phyloP scores from a whole-genome alignment of 116 monocot genomes.

The Phalaenopsis hybrid region DNA sequence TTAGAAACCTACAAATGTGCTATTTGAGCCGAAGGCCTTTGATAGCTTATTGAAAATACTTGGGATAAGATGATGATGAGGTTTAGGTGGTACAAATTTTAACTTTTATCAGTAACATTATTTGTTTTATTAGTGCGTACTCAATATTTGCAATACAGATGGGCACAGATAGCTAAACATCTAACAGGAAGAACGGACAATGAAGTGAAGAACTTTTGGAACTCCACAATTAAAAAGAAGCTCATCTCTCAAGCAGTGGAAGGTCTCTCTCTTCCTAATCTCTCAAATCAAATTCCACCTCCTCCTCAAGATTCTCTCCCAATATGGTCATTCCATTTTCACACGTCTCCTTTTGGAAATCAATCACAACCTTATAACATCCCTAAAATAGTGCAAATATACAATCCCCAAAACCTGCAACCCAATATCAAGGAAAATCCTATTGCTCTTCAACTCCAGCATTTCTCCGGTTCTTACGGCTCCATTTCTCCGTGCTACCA shows the following conservation, averaged over 20 bases:
- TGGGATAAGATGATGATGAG: too few species aligned
- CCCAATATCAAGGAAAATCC: background rate
- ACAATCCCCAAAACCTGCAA: background rate
- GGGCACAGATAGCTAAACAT: constrained; percentile 22
- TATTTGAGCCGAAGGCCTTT: too few species aligned
- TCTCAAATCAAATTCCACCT: background rate
- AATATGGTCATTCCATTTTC: background rate
- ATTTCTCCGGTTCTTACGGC: background rate
- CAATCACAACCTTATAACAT: background rate
- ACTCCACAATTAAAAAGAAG: constrained; percentile 25
- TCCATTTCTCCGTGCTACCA: too few species aligned
- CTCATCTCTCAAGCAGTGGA: constrained; percentile 19
- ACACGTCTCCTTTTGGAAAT: background rate
- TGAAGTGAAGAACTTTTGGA: constrained; percentile 18
- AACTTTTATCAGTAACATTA: too few species aligned
- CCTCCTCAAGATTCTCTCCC: background rate
- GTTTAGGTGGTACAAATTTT: too few species aligned
- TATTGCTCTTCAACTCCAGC: background rate
- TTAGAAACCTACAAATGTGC: background rate
- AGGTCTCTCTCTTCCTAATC: background rate
- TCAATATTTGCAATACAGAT: background rate
- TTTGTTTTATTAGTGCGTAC: too few species aligned
- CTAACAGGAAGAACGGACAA: constrained; percentile 21
- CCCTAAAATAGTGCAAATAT: background rate
- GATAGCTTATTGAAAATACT: too few species aligned